phyloP scores from a whole-genome alignment of 2,329 filamentous ascomycete species.

The Botrytis fabae region DNA sequence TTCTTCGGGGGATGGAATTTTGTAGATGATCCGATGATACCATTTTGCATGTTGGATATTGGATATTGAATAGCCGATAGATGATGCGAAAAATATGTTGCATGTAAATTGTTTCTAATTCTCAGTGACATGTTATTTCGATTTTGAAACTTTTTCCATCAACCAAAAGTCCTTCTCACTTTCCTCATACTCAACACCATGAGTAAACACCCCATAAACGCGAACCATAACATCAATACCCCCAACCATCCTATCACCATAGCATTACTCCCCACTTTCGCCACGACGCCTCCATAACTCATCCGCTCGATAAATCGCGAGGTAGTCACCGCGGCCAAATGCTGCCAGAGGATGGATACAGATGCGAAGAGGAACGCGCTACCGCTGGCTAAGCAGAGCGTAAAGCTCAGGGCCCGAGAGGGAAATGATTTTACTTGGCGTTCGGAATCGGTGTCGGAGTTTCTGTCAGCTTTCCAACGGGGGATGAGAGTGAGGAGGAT shows the following conservation, averaged over 20 bases:
- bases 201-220: neutral
- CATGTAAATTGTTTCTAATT: neutral
- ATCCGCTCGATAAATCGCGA: neutral
- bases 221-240: neutral
- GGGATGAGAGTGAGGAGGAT: neutral
- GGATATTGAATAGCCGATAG: neutral
- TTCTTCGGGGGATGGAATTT: neutral
- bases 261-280: neutral
- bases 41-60: neutral
- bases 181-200: constrained; percentile 7
- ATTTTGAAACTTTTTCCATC: neutral
- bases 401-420: neutral
- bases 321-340: neutral
- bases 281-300: neutral
- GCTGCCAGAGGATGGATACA: neutral
- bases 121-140: neutral
- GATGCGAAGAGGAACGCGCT: neutral
- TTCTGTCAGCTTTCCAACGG: neutral
- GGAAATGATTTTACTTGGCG: neutral
- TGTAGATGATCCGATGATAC: neutral
- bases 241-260: neutral
- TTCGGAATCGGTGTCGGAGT: neutral
- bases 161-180: neutral
- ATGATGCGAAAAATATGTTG: neutral
- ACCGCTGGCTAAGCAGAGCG: neutral